Conservation (phyloP, 2,329 filamentous ascomycete species). For the Grosmannia serpens region DNA sequence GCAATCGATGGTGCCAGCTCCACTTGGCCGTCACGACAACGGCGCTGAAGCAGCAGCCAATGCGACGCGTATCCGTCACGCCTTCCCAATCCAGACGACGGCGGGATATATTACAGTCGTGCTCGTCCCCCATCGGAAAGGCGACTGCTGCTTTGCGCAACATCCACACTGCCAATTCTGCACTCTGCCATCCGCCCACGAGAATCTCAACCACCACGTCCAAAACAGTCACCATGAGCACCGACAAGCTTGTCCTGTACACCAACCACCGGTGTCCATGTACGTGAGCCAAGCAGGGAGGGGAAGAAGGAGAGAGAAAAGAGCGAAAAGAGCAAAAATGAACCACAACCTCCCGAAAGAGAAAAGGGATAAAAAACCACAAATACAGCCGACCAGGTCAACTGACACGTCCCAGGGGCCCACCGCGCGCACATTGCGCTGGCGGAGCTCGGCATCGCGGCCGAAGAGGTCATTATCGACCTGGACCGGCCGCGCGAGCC, state of each 20-base stretch:
- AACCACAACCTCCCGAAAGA: no score
- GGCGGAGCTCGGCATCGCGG: constrained; percentile 52
- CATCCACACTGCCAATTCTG: neutral
- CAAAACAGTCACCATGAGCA: neutral
- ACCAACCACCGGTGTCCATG: constrained; percentile 15
- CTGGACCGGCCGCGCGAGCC: constrained; percentile 54
- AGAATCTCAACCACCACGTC: neutral
- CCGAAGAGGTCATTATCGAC: constrained; percentile 64
- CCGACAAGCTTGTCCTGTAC: constrained; percentile 13
- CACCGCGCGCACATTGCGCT: constrained; percentile 66
- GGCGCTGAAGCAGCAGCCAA: neutral
- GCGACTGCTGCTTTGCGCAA: neutral
- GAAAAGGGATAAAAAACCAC: neutral
- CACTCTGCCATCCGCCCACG: neutral
- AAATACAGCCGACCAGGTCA: neutral
- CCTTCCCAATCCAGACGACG: neutral
- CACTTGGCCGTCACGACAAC: neutral
- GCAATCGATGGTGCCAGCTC: neutral
- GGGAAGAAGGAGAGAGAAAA: neutral
- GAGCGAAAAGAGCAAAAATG: neutral
- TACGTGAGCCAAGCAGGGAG: neutral
- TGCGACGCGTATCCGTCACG: neutral
- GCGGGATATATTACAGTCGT: neutral
- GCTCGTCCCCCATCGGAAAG: neutral
- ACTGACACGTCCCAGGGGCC: constrained; percentile 33